These are phyloP conservation scores for Daldinia eschscholtzii DNA, from an alignment of 2,329 filamentous ascomycete species.

Conservation along the genomic window DNA sequence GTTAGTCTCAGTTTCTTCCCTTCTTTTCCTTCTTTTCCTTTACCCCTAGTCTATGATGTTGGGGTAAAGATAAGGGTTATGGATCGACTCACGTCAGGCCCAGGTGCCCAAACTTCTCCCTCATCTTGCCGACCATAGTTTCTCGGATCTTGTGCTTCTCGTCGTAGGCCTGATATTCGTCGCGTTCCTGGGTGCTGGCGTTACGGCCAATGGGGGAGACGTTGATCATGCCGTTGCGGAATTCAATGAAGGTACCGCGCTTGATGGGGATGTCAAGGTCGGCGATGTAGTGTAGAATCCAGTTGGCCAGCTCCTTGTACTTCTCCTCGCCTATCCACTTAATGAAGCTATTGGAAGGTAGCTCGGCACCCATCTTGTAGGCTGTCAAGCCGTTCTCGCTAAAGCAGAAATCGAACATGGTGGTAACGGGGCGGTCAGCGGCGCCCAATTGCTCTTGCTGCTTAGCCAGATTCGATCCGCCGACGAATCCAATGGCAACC, in stretches of 20 bases:
- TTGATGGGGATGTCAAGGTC: slow-evolving; percentile 87
- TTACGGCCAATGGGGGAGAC: slow-evolving; percentile 88
- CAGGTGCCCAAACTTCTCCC: slow-evolving; percentile 83
- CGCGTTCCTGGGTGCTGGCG: slow-evolving; percentile 81
- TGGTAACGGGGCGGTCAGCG: slow-evolving; percentile 74
- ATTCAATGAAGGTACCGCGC: slow-evolving; percentile 87
- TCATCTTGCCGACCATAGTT: slow-evolving; percentile 80
- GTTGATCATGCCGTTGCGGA: slow-evolving; percentile 93
- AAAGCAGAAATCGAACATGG: slow-evolving; percentile 98
- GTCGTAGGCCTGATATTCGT: slow-evolving; percentile 87
- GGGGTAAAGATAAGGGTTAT: slow-evolving; percentile 4
- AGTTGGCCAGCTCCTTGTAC: slow-evolving; percentile 83
- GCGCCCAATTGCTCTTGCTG: slow-evolving; percentile 95
- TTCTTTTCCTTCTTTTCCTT: background rate
- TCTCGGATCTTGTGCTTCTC: slow-evolving; percentile 79
- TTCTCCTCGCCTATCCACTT: slow-evolving; percentile 85
- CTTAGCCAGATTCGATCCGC: slow-evolving; percentile 91
- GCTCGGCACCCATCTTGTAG: slow-evolving; percentile 81
- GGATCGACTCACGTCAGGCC: slow-evolving; percentile 78
- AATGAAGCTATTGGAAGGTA: slow-evolving; percentile 89
- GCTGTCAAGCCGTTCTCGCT: slow-evolving; percentile 96
- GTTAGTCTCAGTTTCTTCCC: slow-evolving; percentile 8
- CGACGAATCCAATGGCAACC: slow-evolving; percentile 90
- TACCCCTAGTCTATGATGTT: background rate
- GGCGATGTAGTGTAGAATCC: slow-evolving; percentile 84